Percentiles rank a stretch among this genome's conserved stretches.
phyloP scores from a whole-genome alignment of 2,329 filamentous ascomycete species.

The Colletotrichum tabaci region DNA sequence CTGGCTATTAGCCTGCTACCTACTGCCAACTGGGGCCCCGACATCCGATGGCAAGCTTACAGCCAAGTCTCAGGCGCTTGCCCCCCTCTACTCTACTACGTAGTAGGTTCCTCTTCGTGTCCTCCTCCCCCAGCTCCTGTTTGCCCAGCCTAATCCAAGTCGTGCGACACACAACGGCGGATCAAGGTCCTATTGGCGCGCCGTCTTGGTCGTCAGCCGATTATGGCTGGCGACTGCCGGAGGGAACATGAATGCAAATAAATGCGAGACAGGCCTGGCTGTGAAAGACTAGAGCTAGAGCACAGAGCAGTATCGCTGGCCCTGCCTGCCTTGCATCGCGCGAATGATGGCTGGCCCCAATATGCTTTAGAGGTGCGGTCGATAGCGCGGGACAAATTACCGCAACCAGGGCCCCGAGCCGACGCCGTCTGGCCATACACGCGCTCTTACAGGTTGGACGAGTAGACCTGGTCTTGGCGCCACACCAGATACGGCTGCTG shows the following conservation, averaged over 20 bases:
- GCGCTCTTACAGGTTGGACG: slow-evolving; percentile 29
- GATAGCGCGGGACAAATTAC: slow-evolving; percentile 42
- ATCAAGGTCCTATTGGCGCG: slow-evolving; percentile 17
- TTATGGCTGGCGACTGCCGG: slow-evolving; percentile 6
- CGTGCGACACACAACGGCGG: slow-evolving; percentile 31
- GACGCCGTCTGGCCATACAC: slow-evolving; percentile 30
- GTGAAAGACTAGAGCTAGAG: slow-evolving; percentile 15
- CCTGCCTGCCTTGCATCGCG: slow-evolving; percentile 6
- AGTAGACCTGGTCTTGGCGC: slow-evolving; percentile 31
- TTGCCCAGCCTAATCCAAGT: slow-evolving; percentile 29
- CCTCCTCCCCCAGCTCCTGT: slow-evolving; percentile 1
- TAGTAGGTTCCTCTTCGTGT: too few relatives aligned
- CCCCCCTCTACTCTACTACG: background rate
- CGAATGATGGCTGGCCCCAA: slow-evolving; percentile 17
- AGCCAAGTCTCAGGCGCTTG: background rate
- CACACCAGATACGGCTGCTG: slow-evolving; percentile 33
- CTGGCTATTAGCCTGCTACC: background rate
- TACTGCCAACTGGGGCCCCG: background rate
- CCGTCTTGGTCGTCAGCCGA: slow-evolving; percentile 3
- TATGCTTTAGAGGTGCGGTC: slow-evolving; percentile 34
- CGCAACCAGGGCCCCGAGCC: slow-evolving; percentile 39
- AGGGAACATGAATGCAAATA: slow-evolving; percentile 2
- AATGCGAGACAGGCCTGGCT: slow-evolving; percentile 13
- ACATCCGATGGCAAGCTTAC: background rate
- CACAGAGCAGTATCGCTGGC: slow-evolving; percentile 17